Base-by-base conservation (phyloP, 2,329 filamentous ascomycete genomes). In the Cladosporium sp. region DNA sequence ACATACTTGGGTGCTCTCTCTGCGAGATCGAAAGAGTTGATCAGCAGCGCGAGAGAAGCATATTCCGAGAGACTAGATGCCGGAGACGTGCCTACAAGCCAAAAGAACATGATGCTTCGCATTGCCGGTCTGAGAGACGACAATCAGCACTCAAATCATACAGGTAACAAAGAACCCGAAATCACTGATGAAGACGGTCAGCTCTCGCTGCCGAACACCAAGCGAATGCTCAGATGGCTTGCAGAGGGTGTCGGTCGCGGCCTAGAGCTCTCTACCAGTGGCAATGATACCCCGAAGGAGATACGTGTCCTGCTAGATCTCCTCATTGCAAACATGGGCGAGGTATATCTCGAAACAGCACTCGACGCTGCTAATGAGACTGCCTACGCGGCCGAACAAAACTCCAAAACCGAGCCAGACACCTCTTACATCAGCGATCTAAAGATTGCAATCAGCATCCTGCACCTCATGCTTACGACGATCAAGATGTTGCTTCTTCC, bases 221-320 rank as follows among this genome's bases (percentile, higher is more conserved):
- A 97, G 75, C 84, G 94, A 58, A 99, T 99, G 92, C 82, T 99
- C 60, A 95, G 90, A 70, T 99, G 94, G 94, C 78, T 99, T 39
- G 94, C 94, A 2, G 94, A 99, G 77, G 91, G 90, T 61, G 93
- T 99, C 22, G 89, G 94, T 37, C 83, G 94, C 62, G 91, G 91
- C 0, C 80, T 99, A 9, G 94, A 99, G 72, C 80, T 99, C n/a
- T 91, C 90, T 22, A 88, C 90, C 22, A 66, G 68, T 24, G 86
- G 87, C 52, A 88, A 83, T 58, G 94, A 99, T 65, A 97, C 91
- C 4, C 91, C 94, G 15, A 97, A 96, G 72, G 94, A 99, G 72
- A 90, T 97, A 57, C 89, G 88, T 45, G 86, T 90, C 60, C 81
- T 97, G 22, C 81, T 97, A 34, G 89, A 88, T 69, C 82, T 97